These are phyloP conservation scores for Hypsizygus marmoreus DNA, from an alignment of 768 basidiomycete species.

Conservation along the genomic window DNA sequence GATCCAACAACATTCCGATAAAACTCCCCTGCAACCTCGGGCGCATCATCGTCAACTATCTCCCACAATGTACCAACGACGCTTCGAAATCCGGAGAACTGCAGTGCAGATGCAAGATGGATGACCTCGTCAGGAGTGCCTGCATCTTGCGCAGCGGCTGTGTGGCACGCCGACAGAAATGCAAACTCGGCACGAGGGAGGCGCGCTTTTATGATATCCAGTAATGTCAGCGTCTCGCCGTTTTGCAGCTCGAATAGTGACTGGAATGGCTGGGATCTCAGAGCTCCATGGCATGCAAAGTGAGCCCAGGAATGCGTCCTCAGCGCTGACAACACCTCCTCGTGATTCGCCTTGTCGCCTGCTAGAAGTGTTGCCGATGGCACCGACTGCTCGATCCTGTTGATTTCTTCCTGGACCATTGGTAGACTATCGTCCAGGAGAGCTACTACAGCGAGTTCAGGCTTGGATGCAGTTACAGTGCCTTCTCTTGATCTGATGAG, in stretches of 20 bases:
- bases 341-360: not conserved
- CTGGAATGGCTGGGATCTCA: slow-evolving; percentile 1
- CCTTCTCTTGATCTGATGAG: slow-evolving; percentile 9
- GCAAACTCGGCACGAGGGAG: slow-evolving; percentile 11
- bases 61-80: slow-evolving; percentile 37
- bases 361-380: slow-evolving; percentile 1
- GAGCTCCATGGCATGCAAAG: slow-evolving; percentile 10
- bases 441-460: slow-evolving; percentile 10
- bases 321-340: not conserved
- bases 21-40: too few relatives aligned
- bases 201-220: slow-evolving; percentile 5
- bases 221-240: not conserved
- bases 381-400: not conserved
- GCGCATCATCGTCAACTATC: too few relatives aligned
- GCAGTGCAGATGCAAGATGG: slow-evolving; percentile 36
- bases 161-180: slow-evolving; percentile 16
- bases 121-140: slow-evolving; percentile 31
- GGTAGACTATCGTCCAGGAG: slow-evolving; percentile 9
- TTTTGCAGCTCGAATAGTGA: slow-evolving; percentile 7
- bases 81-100: slow-evolving; percentile 33
- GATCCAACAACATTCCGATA: too few relatives aligned
- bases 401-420: slow-evolving; percentile 6
- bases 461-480: not conserved
- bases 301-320: slow-evolving; percentile 5
- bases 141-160: slow-evolving; percentile 20